A percentile compares a stretch with the other conserved stretches of the same genome.
These are phyloP conservation scores for Dinochytrium kinnereticum DNA, from an alignment of 371 early-diverging fungal genomes.

Conservation along the genomic window DNA sequence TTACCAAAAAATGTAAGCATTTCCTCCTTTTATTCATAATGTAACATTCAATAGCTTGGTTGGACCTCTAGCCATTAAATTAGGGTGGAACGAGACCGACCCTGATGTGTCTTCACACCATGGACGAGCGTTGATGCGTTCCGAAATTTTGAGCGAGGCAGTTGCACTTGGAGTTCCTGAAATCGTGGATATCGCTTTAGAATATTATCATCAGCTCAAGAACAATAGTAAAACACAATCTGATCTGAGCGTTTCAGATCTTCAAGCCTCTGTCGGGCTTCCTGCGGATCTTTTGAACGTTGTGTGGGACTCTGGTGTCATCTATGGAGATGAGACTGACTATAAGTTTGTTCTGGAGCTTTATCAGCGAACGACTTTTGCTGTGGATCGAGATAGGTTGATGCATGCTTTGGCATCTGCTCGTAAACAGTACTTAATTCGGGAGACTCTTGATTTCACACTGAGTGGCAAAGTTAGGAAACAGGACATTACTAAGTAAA, in stretches of 20 bases:
- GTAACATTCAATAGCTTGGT: conserved; percentile 12
- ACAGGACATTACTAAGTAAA: conserved; percentile 79
- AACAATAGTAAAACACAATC: background rate
- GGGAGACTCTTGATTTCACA: conserved; percentile 67
- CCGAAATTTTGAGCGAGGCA: conserved; percentile 33
- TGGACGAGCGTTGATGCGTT: conserved; percentile 30
- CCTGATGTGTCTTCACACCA: conserved; percentile 26
- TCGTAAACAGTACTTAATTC: conserved; percentile 60
- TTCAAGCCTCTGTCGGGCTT: conserved; percentile 45
- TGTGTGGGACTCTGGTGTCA: conserved; percentile 77
- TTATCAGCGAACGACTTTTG: conserved; percentile 66
- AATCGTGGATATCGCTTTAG: conserved; percentile 28
- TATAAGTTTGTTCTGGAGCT: conserved; percentile 75
- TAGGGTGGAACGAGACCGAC: conserved; percentile 42
- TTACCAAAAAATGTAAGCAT: conserved; percentile 15
- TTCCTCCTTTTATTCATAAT: background rate
- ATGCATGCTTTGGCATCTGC: conserved; percentile 76
- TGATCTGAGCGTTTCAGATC: background rate
- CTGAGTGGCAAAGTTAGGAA: conserved; percentile 63
- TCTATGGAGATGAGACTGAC: conserved; percentile 72
- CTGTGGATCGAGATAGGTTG: conserved; percentile 77
- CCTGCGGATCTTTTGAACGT: conserved; percentile 81
- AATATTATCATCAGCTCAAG: conserved; percentile 31
- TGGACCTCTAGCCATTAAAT: conserved; percentile 14
- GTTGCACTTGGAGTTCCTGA: conserved; percentile 24